Base-by-base conservation (phyloP, 23 red algal species). In the Gracilariopsis chorda region DNA sequence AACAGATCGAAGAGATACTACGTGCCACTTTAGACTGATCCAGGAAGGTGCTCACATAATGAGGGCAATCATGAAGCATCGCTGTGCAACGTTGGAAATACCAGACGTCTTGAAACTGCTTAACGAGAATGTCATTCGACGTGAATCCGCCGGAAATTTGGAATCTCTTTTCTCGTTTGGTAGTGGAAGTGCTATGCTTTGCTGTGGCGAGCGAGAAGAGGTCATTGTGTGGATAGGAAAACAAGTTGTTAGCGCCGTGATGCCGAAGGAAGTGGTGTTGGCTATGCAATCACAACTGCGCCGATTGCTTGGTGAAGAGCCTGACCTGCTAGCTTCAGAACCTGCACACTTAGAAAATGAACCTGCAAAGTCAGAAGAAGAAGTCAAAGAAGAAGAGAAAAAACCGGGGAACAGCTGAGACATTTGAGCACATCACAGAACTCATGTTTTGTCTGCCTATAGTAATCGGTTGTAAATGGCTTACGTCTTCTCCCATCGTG, bases 121-220 rank as follows among this genome's bases (percentile, higher is more conserved):
- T 8, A 34, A 34, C 16, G 82, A 87, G 44, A 70, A 87, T n/a
- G 27, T 23, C 61, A 73, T 64, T 80, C 48, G 82, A 71, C 47
- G 58, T n/a, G 20, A 74, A 23, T 56, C 59, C 33, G 45, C 30
- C 29, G 20, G 58, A 33, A 70, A 30, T 0, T 29, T 70, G 34
- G 25, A 70, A 34, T 17, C 43, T 0, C n/a, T 87, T 7, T 70
- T 70, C n/a, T 52, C 60, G 7, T 30, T 87, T 40, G 82, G 65
- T 8, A 87, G 82, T 34, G 82, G 82, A 35, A 87, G 82, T 87
- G 82, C 64, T 12, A 63, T 87, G 62, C 32, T 87, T 2, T 57
- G 49, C 32, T 87, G 59, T 21, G 39, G 78, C 33, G 59, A 87
- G 30, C 52, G 45, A 42, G 76, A 80, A 58, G 58, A 87, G 33